phyloP scores from a whole-genome alignment of 2,329 filamentous ascomycete genomes.

The Colletotrichum salicis region DNA sequence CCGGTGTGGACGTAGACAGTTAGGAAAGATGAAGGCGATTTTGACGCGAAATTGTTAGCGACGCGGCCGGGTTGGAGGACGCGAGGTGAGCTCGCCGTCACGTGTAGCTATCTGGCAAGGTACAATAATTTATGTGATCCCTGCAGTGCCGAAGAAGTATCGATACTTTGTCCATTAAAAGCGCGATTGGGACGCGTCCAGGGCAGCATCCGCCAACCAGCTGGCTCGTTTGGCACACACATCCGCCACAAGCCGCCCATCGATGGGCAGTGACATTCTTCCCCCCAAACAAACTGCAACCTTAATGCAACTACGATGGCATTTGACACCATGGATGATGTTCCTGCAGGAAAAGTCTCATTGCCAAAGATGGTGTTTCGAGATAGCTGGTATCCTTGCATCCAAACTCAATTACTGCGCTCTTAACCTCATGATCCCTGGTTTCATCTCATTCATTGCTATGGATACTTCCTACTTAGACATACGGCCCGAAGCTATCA shows the following conservation, averaged over 20 bases:
- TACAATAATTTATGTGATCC: background rate
- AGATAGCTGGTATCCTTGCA: background rate
- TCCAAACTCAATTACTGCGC: background rate
- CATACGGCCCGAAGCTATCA: background rate
- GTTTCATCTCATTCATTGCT: background rate
- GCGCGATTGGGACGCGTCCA: slow-evolving; percentile 8
- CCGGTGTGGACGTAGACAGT: background rate
- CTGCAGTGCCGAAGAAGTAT: background rate
- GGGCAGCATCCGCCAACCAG: background rate
- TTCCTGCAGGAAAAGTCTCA: background rate
- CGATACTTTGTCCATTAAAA: slow-evolving; percentile 7
- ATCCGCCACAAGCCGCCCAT: background rate
- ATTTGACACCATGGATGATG: background rate
- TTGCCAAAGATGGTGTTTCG: background rate
- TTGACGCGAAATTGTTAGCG: slow-evolving; percentile 26
- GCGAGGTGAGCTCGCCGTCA: slow-evolving; percentile 23
- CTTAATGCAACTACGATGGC: slow-evolving; percentile 6
- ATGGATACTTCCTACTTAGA: background rate
- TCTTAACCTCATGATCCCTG: background rate
- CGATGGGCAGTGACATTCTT: background rate
- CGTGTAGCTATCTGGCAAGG: background rate
- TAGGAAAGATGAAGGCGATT: slow-evolving; percentile 9
- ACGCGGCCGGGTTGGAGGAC: slow-evolving; percentile 11
- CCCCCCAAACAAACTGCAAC: background rate
- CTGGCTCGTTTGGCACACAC: background rate